phyloP scores from a whole-genome alignment of 1,284 basidiomycete species.

The Afroboletus lepidellus region DNA sequence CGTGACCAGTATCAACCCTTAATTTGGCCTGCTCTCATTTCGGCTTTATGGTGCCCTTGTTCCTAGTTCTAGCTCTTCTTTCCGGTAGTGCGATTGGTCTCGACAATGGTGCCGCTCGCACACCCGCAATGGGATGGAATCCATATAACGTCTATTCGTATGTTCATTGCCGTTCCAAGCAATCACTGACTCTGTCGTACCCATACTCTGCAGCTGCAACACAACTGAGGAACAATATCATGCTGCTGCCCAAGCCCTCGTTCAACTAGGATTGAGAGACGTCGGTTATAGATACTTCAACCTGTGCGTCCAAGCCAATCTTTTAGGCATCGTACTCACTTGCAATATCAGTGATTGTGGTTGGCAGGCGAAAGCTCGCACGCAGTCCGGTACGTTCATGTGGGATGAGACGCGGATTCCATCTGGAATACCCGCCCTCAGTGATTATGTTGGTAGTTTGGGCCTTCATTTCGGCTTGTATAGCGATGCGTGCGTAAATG shows the following conservation, averaged over 20 bases:
- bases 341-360: constrained; percentile 9
- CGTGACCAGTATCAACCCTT: no score
- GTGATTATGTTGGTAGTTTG: constrained; percentile 8
- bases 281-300: not conserved
- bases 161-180: no score
- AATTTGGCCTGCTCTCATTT: no score
- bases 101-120: not conserved
- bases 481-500: constrained; percentile 13
- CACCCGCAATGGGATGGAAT: not conserved
- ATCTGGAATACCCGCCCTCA: constrained; percentile 14
- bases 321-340: not conserved
- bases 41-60: not conserved
- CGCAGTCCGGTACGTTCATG: constrained; percentile 2
- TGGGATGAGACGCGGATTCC: constrained; percentile 10
- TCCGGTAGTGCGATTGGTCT: not conserved
- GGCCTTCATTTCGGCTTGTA: constrained; percentile 12
- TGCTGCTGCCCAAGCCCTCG: not conserved
- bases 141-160: not conserved
- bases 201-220: not conserved
- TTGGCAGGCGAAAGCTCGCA: constrained; percentile 10
- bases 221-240: not conserved
- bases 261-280: not conserved
- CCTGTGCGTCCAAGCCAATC: not conserved
- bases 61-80: not conserved
- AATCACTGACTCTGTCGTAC: no score